A percentile compares a stretch with the other conserved stretches of the same genome.
Conservation (phyloP, 306 rosid species). For the Castanospermum australe region DNA sequence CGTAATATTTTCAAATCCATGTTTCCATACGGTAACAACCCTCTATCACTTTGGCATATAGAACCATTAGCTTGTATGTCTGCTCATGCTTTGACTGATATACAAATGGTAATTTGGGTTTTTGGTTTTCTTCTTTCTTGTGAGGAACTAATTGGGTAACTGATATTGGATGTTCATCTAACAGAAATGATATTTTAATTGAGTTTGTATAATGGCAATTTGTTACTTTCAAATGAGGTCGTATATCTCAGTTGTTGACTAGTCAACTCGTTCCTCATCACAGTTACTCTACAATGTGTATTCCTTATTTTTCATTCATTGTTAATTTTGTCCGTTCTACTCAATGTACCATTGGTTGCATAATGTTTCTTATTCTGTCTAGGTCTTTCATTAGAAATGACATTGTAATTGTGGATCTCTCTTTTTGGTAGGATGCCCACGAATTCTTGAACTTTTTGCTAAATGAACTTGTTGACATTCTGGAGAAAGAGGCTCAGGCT, state of each 20-base stretch:
- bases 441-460: conserved; percentile 98
- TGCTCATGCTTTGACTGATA: neutral
- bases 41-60: conserved; percentile 8
- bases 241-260: neutral
- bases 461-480: conserved; percentile 95
- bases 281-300: neutral
- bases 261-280: neutral
- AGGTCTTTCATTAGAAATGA: conserved; percentile 16
- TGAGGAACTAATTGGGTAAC: neutral
- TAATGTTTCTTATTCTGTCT: conserved; percentile 4
- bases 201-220: neutral
- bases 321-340: neutral
- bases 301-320: conserved; percentile 1
- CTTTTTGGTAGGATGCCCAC: conserved; percentile 87
- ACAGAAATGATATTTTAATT: neutral
- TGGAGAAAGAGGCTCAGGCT: conserved; percentile 97
- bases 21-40: neutral
- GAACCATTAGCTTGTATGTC: neutral
- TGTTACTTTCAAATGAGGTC: conserved; percentile 1
- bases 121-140: neutral
- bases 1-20: neutral
- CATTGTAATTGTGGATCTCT: conserved; percentile 21
- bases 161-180: neutral
- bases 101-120: neutral
- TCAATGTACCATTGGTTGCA: conserved; percentile 5